Base-by-base conservation (phyloP, 371 early-diverging fungal species). In the Umbelopsis sp. region DNA sequence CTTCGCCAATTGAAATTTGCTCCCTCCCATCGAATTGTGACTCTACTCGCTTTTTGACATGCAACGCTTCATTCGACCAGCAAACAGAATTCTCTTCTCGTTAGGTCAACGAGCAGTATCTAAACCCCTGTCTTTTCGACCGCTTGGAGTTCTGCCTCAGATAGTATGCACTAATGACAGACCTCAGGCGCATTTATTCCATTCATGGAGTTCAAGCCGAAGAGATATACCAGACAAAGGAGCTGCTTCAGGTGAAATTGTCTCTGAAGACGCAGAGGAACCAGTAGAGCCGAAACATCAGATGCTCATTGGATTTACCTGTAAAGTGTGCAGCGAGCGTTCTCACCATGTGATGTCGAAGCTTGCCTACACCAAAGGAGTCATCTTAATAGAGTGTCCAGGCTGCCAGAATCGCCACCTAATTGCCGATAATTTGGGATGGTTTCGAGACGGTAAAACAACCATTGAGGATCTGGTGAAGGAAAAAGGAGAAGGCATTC, bases 391-490 rank as follows among this genome's bases (percentile, higher is more conserved):
- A 67, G 89, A 91, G 71, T 98, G 98, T 76, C 93, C 93, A 32
- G 89, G 89, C 18, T 98, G 99, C 84, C 86, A 92, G 72, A 94
- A 93, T 70, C 83, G 91, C 35, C 99, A 98, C 74, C 76, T 98
- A 70, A 97, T 98, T 72, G 98, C 99, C 6, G 99, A 98, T 71
- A 93, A 98, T 81, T 79, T 97, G 51, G 97, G 96, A 14, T 98
- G 94, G 94, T 95, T 94, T 77, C 80, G 85, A 52, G 91, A 90
- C 74, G 72, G 80, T 24, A 80, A 81, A 29, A 88, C 92, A 7
- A 95, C 90, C 4, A 85, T 96, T 20, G 95, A 96, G 76, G 92
- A 94, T 68, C 76, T 97, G 44, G 87, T 96, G 79, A 80, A 83
- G 69, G 91, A 91, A 70, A 90, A 91, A 69, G 94, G 94, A n/a